A percentile compares a stretch with the other conserved stretches of the same genome.
These are phyloP conservation scores for Globisporangium paroecandrum DNA, from an alignment of 352 stramenopile genomes.

Conservation along the genomic window DNA sequence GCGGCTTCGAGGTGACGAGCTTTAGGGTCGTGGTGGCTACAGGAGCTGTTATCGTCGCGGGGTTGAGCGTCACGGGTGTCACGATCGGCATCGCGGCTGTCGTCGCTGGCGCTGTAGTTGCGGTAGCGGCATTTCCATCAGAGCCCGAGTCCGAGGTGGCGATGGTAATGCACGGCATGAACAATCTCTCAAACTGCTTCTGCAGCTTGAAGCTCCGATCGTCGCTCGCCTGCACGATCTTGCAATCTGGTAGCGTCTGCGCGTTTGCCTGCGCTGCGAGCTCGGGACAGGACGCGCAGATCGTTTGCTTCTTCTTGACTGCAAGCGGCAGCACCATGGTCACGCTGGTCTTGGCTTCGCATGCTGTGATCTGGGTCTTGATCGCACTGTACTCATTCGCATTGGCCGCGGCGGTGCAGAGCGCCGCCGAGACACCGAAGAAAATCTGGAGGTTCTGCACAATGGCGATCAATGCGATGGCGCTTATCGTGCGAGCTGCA, in stretches of 20 bases:
- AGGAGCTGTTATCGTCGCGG: not conserved
- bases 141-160: conserved; percentile 1
- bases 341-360: not conserved
- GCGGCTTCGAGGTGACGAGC: not conserved
- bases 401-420: not conserved
- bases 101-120: not conserved
- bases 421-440: not conserved
- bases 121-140: not conserved
- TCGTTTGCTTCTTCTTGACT: not conserved
- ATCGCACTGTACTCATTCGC: not conserved
- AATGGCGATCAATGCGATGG: not conserved
- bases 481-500: not conserved
- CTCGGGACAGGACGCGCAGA: not conserved
- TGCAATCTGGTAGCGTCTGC: not conserved
- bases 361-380: not conserved
- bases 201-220: not conserved
- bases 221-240: not conserved
- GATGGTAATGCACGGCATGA: not conserved
- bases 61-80: not conserved
- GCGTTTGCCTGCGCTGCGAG: not conserved
- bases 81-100: not conserved
- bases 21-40: not conserved
- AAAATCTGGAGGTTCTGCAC: not conserved
- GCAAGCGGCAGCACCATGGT: not conserved
- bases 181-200: conserved; percentile 2